Conservation (phyloP, 176 grass and related monocot genomes). For the Musa troglodytarum region DNA sequence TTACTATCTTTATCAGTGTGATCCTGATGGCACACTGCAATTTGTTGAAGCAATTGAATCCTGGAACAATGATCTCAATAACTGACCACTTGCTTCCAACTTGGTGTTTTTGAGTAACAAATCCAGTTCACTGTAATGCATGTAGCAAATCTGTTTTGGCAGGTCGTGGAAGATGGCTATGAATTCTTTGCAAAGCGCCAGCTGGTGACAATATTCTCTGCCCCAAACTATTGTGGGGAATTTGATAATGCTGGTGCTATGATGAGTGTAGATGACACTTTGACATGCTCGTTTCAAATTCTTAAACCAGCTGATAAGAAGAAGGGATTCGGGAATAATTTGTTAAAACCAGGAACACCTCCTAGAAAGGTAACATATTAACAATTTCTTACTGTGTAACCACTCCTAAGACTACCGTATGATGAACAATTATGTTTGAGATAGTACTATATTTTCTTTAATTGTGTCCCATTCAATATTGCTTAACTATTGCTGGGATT, state of each 20-base stretch:
- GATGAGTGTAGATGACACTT: background rate
- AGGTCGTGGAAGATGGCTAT: constrained; percentile 4
- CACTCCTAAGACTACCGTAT: no score
- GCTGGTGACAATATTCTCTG: background rate
- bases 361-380: constrained; percentile 1
- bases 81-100: no score
- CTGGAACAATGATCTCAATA: no score
- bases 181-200: constrained; percentile 1
- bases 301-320: constrained; percentile 3
- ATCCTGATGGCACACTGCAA: background rate
- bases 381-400: background rate
- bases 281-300: background rate
- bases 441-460: no score
- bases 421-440: no score
- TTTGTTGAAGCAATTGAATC: no score
- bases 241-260: constrained; percentile 3
- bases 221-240: constrained; percentile 1
- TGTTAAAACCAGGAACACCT: background rate
- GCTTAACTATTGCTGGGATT: no score
- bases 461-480: no score
- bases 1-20: background rate
- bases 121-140: background rate
- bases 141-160: background rate
- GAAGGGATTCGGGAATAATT: background rate
- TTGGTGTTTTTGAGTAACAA: background rate